These are phyloP conservation scores for Exophiala aquamarina DNA, from an alignment of 2,329 filamentous ascomycete species.

Conservation along the genomic window DNA sequence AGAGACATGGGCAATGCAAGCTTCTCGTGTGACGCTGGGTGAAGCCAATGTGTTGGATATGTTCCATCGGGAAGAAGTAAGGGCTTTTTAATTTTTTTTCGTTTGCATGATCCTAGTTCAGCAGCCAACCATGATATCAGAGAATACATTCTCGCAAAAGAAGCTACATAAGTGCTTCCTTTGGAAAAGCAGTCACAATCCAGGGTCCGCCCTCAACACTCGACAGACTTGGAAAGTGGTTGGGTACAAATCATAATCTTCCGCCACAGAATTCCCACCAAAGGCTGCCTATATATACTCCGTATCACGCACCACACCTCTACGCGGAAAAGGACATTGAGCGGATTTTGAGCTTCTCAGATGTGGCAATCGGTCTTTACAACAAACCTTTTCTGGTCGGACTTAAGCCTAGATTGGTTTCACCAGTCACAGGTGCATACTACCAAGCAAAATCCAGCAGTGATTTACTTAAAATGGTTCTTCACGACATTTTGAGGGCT, in stretches of 20 bases:
- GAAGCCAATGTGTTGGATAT: neutral
- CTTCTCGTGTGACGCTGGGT: neutral
- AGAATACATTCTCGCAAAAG: neutral
- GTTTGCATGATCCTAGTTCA: too few species aligned
- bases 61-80: conserved; percentile 1
- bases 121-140: neutral
- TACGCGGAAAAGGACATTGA: conserved; percentile 2
- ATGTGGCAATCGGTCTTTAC: neutral
- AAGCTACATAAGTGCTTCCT: conserved; percentile 3
- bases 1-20: conserved; percentile 25
- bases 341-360: neutral
- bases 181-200: conserved; percentile 1
- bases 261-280: neutral
- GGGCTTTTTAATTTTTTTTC: neutral
- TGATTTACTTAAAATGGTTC: neutral
- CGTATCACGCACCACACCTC: conserved; percentile 7
- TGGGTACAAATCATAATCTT: neutral
- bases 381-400: neutral
- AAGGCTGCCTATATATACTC: conserved; percentile 5
- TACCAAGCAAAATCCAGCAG: neutral
- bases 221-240: neutral
- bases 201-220: conserved; percentile 2
- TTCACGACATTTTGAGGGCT: conserved; percentile 3
- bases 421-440: conserved; percentile 1
- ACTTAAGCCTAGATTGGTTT: neutral